Percentiles rank a stretch among this genome's conserved stretches.
Conservation (phyloP, 163 green algal species). For the Volvox carteri region DNA sequence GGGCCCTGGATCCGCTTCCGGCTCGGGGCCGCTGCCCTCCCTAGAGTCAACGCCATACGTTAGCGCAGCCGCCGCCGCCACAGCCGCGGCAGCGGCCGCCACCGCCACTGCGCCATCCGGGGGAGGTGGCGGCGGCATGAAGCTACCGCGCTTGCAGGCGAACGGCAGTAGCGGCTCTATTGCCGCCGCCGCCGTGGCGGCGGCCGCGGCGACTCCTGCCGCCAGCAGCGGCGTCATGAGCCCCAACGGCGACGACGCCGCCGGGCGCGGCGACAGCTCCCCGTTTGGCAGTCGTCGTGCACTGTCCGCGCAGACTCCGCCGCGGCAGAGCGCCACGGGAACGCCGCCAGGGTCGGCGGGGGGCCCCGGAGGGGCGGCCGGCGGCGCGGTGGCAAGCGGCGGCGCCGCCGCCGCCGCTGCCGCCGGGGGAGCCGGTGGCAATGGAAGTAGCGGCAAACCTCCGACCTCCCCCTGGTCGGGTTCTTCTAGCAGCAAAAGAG, state of each 20-base stretch:
- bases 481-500: conserved; percentile 40
- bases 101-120: no score
- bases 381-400: no score
- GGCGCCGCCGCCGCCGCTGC: neutral
- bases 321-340: neutral
- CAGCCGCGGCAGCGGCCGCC: neutral
- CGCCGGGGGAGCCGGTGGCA: neutral
- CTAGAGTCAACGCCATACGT: neutral
- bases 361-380: no score
- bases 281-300: conserved; percentile 34
- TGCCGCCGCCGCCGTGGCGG: neutral
- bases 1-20: neutral
- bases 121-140: neutral
- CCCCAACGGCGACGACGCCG: neutral
- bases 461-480: conserved; percentile 18
- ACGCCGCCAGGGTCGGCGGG: neutral
- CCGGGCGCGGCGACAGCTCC: conserved; percentile 14
- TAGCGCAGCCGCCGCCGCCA: neutral
- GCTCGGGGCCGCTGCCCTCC: neutral
- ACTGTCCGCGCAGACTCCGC: conserved; percentile 22
- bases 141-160: conserved; percentile 8
- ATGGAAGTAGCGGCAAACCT: neutral
- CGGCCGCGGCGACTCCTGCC: no score
- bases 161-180: neutral
- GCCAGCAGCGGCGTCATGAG: neutral